Base-by-base conservation (phyloP, 306 rosid genomes). In the Ormosia semicastrata region DNA sequence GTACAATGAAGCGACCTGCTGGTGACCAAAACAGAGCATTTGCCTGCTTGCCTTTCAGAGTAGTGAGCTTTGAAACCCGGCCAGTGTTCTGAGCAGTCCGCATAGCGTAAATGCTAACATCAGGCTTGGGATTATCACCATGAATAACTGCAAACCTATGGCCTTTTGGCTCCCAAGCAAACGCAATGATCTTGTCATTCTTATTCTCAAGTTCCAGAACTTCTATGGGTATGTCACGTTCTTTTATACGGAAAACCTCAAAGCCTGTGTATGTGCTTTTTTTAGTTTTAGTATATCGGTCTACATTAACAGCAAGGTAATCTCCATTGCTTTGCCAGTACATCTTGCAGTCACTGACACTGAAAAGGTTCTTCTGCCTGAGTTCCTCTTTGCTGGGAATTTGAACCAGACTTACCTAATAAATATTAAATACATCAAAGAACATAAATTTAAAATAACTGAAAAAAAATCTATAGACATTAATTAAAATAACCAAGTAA, bases 161-260 rank as follows among this genome's bases (percentile, higher is more conserved):
- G 65, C 98, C 95, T 77, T 94, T 94, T 3, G 98, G 98, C 88
- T 94, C 97, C 98, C 97, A 94, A n/a, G 97, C 95, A 81, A 94
- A 94, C 8, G 97, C 94, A 79, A 94, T 90, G 43, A 94, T 94
- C 89, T 90, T 94, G 67, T 92, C 98, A 81, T 92, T 94, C 74
- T 94, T 94, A 72, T 94, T 94, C 85, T 94, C 98, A 40, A 92
- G 91, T 79, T 94, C 98, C 71, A 94, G 70, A 53, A 92, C 98
- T 79, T 94, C 97, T 8, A 92, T 94, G 0, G 97, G 98, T 37
- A 94, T 94, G 60, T 92, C 97, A 0, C 97, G 87, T 80, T 92
- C 97, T 66, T 92, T 94, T 41, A 94, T 94, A 3, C 90, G 88
- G 90, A 92, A 90, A 68, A 92, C 92, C 84, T 92, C 97, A 90